Evolutionary conservation across 768 basidiomycete species (phyloP), one percentile per base, ranked within the genome.

Genomic region (Phlebiopsis flavidoalba): DNA sequence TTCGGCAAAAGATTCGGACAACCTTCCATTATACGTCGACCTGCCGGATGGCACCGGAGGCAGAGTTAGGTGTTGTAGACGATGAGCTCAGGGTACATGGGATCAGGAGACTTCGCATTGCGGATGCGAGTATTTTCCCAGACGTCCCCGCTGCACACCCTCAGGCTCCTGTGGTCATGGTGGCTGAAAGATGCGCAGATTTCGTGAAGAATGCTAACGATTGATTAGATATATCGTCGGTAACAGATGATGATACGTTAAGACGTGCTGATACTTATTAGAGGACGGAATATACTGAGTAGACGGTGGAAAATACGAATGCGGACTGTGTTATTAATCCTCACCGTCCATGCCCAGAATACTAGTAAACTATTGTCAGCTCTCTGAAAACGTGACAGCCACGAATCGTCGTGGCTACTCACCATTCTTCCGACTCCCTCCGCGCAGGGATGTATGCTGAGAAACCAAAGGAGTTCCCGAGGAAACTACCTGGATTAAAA

Each of bases 401-500:
- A 10, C 33, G 12, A 10, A 48, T 46, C 14, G 3, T 36, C 5
- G 21, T 17, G 5, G 15, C 1, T 15, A 65, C 80, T 62, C 53
- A 89, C 89, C 89, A 92, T 75, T 91, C 88, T 71, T 94, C 91
- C 0, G 95, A 95, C 68, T 91, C 88, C 46, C 83, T 74, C 61
- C 88, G 88, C 1, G 91, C 84, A 12, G 95, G 95, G 60, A 88
- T 91, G 66, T 95, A 99, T 2, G 93, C 91, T 11, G 90, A 93
- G 78, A 98, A 98, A 5, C 84, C 81, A 65, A 93, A 89, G 5
- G 88, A 82, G 53, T 84, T 88, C 5, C 91, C 86, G 14, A 94
- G 79, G 70, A 98, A 98, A 53, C 89, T 87, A 19, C 97, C 95
- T 0, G 97, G 97, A 71, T 99, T 99, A 80, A 98, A 95, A 26